Evolutionary conservation across 192 early-diverging fungal species (phyloP).

Genomic region (Backusella tuberculispora): DNA sequence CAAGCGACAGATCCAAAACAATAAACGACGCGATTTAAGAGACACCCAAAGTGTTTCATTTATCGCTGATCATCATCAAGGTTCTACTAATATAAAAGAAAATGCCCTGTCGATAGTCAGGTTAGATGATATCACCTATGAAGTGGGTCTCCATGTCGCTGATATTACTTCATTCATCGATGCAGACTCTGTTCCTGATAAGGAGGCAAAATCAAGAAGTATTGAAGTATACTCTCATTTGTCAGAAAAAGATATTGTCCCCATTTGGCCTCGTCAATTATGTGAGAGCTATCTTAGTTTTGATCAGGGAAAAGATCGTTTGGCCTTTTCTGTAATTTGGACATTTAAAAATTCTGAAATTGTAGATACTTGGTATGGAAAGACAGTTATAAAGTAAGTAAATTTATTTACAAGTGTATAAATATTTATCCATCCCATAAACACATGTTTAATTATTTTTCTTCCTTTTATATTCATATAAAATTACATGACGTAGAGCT

Average conservation of each 20-base stretch:
- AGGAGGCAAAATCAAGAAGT: constrained; percentile 86
- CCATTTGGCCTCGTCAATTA: constrained; percentile 89
- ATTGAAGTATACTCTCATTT: constrained; percentile 75
- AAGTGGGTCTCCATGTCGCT: constrained; percentile 84
- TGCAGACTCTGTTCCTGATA: constrained; percentile 85
- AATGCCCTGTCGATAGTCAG: constrained; percentile 72
- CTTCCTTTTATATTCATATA: constrained; percentile 4
- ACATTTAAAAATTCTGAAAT: constrained; percentile 82
- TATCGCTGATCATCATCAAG: constrained; percentile 81
- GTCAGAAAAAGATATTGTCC: constrained; percentile 69
- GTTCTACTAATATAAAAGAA: constrained; percentile 64
- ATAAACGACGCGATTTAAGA: constrained; percentile 61
- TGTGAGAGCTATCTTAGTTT: constrained; percentile 93
- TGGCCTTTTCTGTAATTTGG: constrained; percentile 97
- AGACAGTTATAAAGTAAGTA: constrained; percentile 75
- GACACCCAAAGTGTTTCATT: constrained; percentile 74
- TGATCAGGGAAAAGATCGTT: constrained; percentile 82
- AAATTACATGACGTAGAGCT: neutral
- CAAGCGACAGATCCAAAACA: constrained; percentile 71
- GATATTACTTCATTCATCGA: constrained; percentile 96
- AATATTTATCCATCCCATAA: neutral
- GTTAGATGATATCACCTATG: constrained; percentile 64
- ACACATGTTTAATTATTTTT: neutral
- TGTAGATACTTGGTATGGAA: constrained; percentile 75
- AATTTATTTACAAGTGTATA: neutral